Evolutionary conservation across 129 eudicot species (phyloP), one percentile per base, ranked within the genome.

Genomic region (Scalesia atractyloides): DNA sequence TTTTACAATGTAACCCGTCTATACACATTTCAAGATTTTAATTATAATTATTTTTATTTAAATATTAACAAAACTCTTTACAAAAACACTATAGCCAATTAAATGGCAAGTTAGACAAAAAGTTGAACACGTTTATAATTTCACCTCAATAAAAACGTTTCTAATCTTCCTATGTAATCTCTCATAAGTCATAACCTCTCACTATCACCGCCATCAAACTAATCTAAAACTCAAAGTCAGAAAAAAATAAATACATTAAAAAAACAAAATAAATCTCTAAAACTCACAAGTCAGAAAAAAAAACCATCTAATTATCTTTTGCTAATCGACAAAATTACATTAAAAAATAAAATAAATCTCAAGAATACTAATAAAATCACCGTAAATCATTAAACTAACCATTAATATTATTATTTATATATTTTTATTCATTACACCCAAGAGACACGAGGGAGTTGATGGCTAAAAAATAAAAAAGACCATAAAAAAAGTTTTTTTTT

Each of bases 391-490:
- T 60, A 67, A 12, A 5, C 8, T 30, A 67, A 56, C 2, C 46
- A 20, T 30, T 30, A 30, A 30, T 30, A 30, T 2, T 26, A 43
- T 44, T 46, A 67, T n/a, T n/a, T n/a, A n/a, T n/a, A n/a, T n/a
- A n/a, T n/a, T n/a, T n/a, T n/a, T n/a, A n/a, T n/a, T n/a, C n/a
- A n/a, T n/a, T n/a, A n/a, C n/a, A 77, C 69, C 81, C 76, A 70
- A 49, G 72, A 69, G 43, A 77, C 76, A 69, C 71, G 81, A 77
- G 81, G 71, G 70, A n/a, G 69, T 69, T 51, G 56, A 60, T 69
- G 24, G 41, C 39, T 48, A 73, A 26, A 59, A 62, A n/a, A 1
- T 18, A 54, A 16, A 37, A 2, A n/a, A 57, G 41, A 51, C 17
- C 0, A 4, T 26, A 22, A 61, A 30, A 49, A 63, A 48, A 16